Evolutionary conservation across 345 rosid genomes (phyloP).

Genomic region (Brassica rapa): DNA sequence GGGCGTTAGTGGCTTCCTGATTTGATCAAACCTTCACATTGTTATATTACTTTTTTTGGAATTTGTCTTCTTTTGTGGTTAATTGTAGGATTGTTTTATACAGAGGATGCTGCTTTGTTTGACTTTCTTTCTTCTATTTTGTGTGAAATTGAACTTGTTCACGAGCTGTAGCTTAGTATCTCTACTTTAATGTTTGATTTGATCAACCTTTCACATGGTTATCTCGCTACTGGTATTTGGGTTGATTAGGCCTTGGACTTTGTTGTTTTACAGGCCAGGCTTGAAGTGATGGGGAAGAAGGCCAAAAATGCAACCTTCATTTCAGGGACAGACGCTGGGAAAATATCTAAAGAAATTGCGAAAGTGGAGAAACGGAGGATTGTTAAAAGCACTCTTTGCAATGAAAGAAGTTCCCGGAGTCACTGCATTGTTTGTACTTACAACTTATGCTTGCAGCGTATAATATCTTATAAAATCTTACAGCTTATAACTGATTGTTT

Average conservation of each 20-base stretch:
- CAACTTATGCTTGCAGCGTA: not conserved
- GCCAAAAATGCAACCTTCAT: slow-evolving; percentile 87
- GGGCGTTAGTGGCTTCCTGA: not conserved
- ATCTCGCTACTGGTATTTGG: not conserved
- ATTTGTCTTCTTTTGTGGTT: not conserved
- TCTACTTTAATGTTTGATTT: not conserved
- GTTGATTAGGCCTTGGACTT: not conserved
- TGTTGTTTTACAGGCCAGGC: slow-evolving; percentile 60
- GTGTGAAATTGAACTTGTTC: not conserved
- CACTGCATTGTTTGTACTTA: slow-evolving; percentile 76
- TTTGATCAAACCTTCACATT: not conserved
- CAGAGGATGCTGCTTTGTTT: not conserved
- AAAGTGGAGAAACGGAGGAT: slow-evolving; percentile 95
- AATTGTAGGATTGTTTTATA: not conserved
- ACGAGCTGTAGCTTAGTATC: not conserved
- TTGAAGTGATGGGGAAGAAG: slow-evolving; percentile 97
- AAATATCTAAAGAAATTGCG: slow-evolving; percentile 83
- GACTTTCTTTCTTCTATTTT: not conserved
- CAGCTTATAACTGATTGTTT: slow-evolving; percentile 3
- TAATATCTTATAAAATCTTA: not conserved
- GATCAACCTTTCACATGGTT: not conserved
- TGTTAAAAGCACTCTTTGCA: slow-evolving; percentile 89
- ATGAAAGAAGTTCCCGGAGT: slow-evolving; percentile 95
- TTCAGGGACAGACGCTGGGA: slow-evolving; percentile 88
- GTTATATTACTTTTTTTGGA: not conserved